Evolutionary conservation across 192 early-diverging fungal genomes (phyloP).

Genomic region (Spinellus fusiger): DNA sequence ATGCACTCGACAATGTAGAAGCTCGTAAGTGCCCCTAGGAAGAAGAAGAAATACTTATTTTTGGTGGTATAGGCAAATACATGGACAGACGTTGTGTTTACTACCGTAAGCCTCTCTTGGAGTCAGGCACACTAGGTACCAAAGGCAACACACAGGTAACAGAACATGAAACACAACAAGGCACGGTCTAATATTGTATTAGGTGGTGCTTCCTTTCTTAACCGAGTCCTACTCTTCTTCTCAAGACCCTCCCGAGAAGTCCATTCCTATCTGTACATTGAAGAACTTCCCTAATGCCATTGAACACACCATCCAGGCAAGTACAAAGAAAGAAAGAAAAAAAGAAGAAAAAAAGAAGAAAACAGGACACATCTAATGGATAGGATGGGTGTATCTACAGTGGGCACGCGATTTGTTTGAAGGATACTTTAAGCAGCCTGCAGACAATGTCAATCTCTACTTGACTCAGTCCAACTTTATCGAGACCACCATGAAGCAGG

Average conservation of each 20-base stretch:
- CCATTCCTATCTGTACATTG: constrained; percentile 84
- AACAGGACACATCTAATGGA: no score
- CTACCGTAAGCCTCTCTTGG: constrained; percentile 89
- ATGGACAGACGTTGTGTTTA: constrained; percentile 97
- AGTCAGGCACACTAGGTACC: constrained; percentile 97
- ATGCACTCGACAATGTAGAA: constrained; percentile 97
- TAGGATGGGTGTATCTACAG: constrained; percentile 24
- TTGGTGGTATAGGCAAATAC: constrained; percentile 47
- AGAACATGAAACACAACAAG: not conserved
- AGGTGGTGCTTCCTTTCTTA: constrained; percentile 81
- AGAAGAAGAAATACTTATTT: not conserved
- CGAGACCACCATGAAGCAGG: constrained; percentile 69
- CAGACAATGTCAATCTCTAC: constrained; percentile 93
- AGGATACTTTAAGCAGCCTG: constrained; percentile 84
- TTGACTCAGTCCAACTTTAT: constrained; percentile 83
- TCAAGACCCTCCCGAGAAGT: constrained; percentile 96
- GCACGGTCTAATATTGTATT: not conserved
- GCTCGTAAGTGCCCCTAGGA: constrained; percentile 61
- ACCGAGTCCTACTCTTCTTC: constrained; percentile 99
- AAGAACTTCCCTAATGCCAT: constrained; percentile 90
- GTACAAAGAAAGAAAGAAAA: constrained; percentile 11
- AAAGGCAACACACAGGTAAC: constrained; percentile 96
- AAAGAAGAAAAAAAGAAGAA: not conserved
- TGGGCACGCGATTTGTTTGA: constrained; percentile 98
- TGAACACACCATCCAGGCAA: constrained; percentile 64